Conservation (phyloP, 805 yeast genomes). For the Scheffersomyces ergatensis region DNA sequence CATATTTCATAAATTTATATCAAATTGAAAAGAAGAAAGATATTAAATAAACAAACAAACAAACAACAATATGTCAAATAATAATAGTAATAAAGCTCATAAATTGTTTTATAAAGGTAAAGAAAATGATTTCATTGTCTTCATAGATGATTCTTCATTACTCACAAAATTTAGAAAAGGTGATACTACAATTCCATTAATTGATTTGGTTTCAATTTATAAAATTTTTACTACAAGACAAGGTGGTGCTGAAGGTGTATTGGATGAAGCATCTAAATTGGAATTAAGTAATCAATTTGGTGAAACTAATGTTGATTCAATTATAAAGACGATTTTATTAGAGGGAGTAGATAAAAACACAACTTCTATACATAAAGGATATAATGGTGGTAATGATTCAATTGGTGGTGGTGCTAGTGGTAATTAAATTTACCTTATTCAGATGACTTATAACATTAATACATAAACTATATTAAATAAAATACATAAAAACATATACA, state of each 20-base stretch:
- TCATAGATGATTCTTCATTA: conserved; percentile 53
- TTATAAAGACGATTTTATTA: conserved; percentile 55
- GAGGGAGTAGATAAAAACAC: conserved; percentile 52
- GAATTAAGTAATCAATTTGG: conserved; percentile 73
- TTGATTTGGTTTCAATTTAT: conserved; percentile 61
- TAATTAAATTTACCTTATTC: too few relatives aligned
- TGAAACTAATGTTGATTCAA: conserved; percentile 49
- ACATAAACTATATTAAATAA: too few relatives aligned
- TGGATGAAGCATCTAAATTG: conserved; percentile 68
- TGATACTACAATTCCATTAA: conserved; percentile 54
- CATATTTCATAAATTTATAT: too few relatives aligned
- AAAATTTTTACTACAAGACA: conserved; percentile 60
- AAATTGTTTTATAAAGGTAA: conserved; percentile 67
- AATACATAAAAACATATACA: background rate
- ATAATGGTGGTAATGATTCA: conserved; percentile 36
- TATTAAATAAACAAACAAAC: too few relatives aligned
- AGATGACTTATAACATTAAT: too few relatives aligned
- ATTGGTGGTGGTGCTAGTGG: conserved; percentile 28
- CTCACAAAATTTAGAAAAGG: conserved; percentile 48
- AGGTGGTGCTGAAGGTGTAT: conserved; percentile 71
- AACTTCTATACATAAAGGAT: conserved; percentile 23
- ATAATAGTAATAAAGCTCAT: conserved; percentile 22
- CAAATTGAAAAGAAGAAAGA: too few relatives aligned
- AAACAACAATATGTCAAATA: background rate
- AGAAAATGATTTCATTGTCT: conserved; percentile 61